Base-by-base conservation (phyloP, 2,329 filamentous ascomycete species). In the Lachnellula suecica region DNA sequence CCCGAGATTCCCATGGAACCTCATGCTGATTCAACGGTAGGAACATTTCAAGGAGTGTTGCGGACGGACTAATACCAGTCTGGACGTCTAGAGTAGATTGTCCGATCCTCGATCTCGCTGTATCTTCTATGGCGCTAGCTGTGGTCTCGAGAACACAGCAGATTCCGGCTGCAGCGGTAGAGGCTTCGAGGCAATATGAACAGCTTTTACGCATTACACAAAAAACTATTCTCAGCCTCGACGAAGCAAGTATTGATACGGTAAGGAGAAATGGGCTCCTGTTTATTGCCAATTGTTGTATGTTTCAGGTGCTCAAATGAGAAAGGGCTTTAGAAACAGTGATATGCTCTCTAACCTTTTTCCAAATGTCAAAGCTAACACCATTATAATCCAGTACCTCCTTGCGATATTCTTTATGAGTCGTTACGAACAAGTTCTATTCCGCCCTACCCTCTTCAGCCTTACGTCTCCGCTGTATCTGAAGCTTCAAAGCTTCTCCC, bases 401-500 rank as follows among this genome's bases (percentile, higher is more conserved):
- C 41, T 61, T 4, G 44, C 59, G 13, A 55, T 57, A 3, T 54
- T 52, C 23, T 49, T 57, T 35, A 61, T 61, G 59, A 44, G 54
- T 40, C 47, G 54, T 2, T 61, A 54, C 42, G 59, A 61, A 29
- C 51, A 47, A 17, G 46, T 44, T 5, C 22, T 48, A 13, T 25
- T 47, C 20, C 15, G 19, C 15, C 52, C 48, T 10, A 19, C n/a
- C n/a, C n/a, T n/a, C n/a, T n/a, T n/a, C n/a, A n/a, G n/a, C n/a
- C n/a, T n/a, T n/a, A n/a, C n/a, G n/a, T n/a, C n/a, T 35, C 17
- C 40, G 15, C 23, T 35, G 11, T 11, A n/a, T n/a, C n/a, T n/a
- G 15, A 27, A 27, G 11, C 2, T 51, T n/a, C 37, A 25, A 31
- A 70, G 69, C n/a, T 76, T 74, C 53, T 76, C 64, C 15, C 67